Percentiles rank a stretch among this genome's conserved stretches.
Conservation (phyloP, 2,329 filamentous ascomycete genomes). For the Neonectria hederae region DNA sequence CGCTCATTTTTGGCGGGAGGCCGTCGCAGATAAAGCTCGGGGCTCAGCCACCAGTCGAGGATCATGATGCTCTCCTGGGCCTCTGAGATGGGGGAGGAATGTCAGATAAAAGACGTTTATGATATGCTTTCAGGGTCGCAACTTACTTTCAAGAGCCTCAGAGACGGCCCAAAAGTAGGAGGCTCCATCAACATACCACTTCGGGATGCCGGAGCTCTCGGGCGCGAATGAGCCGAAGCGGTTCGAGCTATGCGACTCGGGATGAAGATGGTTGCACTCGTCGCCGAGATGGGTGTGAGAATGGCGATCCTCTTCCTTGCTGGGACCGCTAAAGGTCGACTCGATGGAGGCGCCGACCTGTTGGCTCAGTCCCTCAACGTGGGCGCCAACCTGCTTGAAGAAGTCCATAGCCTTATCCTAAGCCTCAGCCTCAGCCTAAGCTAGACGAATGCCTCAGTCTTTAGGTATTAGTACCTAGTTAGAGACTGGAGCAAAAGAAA, state of each 20-base stretch:
- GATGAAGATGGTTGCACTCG: constrained; percentile 52
- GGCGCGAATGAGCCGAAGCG: constrained; percentile 77
- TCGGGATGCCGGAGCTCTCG: constrained; percentile 75
- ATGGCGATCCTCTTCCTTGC: constrained; percentile 52
- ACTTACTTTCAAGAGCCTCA: constrained; percentile 73
- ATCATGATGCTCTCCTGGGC: constrained; percentile 85
- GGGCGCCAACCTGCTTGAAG: constrained; percentile 46
- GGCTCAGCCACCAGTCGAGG: constrained; percentile 89
- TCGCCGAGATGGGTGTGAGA: constrained; percentile 56
- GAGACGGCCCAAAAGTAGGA: constrained; percentile 89
- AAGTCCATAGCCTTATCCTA: constrained; percentile 43
- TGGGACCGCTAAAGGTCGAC: constrained; percentile 48
- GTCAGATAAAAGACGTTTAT: constrained; percentile 23
- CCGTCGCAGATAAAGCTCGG: constrained; percentile 86
- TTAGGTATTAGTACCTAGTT: neutral
- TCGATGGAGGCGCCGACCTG: constrained; percentile 31
- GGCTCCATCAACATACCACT: constrained; percentile 90
- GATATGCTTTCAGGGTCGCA: neutral
- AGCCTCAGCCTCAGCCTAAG: neutral
- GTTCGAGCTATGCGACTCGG: constrained; percentile 56
- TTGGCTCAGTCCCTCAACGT: constrained; percentile 44
- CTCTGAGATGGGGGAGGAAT: constrained; percentile 49
- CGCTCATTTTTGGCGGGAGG: constrained; percentile 83
- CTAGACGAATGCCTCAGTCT: neutral
- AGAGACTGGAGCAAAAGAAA: neutral